Evolutionary conservation across 441 rosid genomes (phyloP), one percentile per base, ranked within the genome.

Genomic region (Pelargonium australe): DNA sequence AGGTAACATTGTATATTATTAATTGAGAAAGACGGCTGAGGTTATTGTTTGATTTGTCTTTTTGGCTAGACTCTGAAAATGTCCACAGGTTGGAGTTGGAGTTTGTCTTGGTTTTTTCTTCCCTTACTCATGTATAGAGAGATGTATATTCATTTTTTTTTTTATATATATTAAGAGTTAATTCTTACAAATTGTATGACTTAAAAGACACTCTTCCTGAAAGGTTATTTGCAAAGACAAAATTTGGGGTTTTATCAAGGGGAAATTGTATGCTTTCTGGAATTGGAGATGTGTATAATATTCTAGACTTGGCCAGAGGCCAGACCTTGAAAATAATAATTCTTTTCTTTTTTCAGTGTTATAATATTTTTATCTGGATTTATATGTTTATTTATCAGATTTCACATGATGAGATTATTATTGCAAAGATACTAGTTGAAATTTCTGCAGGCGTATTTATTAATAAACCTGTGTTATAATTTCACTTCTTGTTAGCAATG

Each of bases 401-500:
- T 13, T 49, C 13, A 49, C 57, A 49, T 49, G 57, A 49, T 12
- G 57, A 49, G 57, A 49, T 14, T 49, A 10, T 49, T 49, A 49
- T 49, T 49, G 6, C 16, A 5, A 14, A 49, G 57, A 49, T 13
- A 14, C 17, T 14, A 53, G 60, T 53, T 53, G 60, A 53, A 53
- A 53, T 16, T 53, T 14, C 16, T 53, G 43, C 43, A 40, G 60
- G 60, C 5, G 4, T 53, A 40, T 53, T 53, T 53, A 53, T 53
- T 17, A 53, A 5, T 53, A 16, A 53, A 53, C 9, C 43, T 40
- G 43, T n/a, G 60, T 14, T 16, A 53, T 53, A 17, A 53, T 17
- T 12, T 53, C 23, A 53, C 20, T 53, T 53, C 60, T 53, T 53
- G 60, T 53, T 53, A 14, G 34, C 63, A 60, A 23, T 60, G 63